Percentiles rank a stretch among this genome's conserved stretches.
These are phyloP conservation scores for Centrapalus pauciflorus DNA, from an alignment of 129 eudicot genomes.

Conservation along the genomic window DNA sequence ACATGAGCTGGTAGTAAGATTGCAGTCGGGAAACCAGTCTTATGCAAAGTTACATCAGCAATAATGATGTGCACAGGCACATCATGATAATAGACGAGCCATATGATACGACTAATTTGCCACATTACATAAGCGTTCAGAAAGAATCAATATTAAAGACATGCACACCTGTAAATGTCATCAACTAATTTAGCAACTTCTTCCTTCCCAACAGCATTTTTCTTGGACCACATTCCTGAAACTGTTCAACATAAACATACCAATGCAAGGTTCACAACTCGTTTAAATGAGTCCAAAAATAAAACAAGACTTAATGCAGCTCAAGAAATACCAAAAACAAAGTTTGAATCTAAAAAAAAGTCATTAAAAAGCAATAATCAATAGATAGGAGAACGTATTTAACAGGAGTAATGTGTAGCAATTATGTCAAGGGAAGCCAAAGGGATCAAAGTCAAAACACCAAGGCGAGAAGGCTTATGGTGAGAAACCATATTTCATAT, in stretches of 20 bases:
- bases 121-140: not conserved
- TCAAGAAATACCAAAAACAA: not conserved
- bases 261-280: not conserved
- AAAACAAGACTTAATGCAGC: not conserved
- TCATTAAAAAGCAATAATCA: conserved; percentile 2
- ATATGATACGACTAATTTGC: not conserved
- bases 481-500: not conserved
- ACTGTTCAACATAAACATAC: conserved; percentile 33
- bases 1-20: not conserved
- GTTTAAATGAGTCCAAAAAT: not conserved
- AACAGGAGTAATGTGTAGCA: not conserved
- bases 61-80: not conserved
- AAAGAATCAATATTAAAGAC: conserved; percentile 1
- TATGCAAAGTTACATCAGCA: not conserved
- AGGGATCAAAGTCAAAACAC: not conserved
- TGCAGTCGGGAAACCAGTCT: not conserved
- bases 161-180: conserved; percentile 80
- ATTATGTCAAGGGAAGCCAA: not conserved
- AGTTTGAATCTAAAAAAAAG: not conserved
- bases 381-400: not conserved
- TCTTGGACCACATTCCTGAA: conserved; percentile 85
- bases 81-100: not conserved
- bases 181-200: conserved; percentile 85
- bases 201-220: conserved; percentile 68
- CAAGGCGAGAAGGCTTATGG: not conserved